Evolutionary conservation across 768 basidiomycete species (phyloP), one percentile per base, ranked within the genome.

Genomic region (Termitomyces sp.): DNA sequence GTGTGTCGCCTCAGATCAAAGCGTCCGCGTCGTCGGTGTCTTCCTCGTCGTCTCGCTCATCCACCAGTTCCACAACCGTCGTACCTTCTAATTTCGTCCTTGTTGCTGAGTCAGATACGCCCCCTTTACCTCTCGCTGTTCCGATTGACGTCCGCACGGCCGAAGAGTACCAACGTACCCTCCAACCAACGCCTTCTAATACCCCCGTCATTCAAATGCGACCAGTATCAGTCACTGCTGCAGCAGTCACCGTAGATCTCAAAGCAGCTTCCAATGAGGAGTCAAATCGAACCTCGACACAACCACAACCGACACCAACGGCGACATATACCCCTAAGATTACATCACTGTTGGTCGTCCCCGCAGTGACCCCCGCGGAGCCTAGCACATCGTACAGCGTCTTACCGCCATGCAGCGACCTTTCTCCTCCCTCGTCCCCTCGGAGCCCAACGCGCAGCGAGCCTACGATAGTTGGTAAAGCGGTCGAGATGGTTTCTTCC

Each of bases 401-500:
- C 49, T 67, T 66, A 10, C 66, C 67, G 7, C 59, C 67, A 13
- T 58, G 63, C 22, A 59, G 8, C 13, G 61, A 57, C 16, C 56
- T 56, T 39, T 51, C 59, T 27, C 46, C 61, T 37, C 53, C 63
- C 26, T 54, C 63, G n/a, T 59, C 63, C 37, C 61, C 59, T n/a
- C 41, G 55, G 31, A 63, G 63, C 39, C 63, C 63, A 12, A 34
- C 59, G 27, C 47, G 56, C 20, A 65, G 60, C 12, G 68, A 69
- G 41, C 56, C 55, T 26, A 74, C 75, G 36, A 76, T 79, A 24
- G 74, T 79, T 29, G 72, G 71, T 47, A 79, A 79, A 66, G 78
- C 92, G 24, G 89, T 86, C 20, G 90, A 88, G 53, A 89, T 94
- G 41, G 88, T 94, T 57, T 86, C 83, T 44, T 85, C 80, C 52